Evolutionary conservation across 2,329 filamentous ascomycete genomes (phyloP).

Genomic region (Pseudogymnoascus sp.): DNA sequence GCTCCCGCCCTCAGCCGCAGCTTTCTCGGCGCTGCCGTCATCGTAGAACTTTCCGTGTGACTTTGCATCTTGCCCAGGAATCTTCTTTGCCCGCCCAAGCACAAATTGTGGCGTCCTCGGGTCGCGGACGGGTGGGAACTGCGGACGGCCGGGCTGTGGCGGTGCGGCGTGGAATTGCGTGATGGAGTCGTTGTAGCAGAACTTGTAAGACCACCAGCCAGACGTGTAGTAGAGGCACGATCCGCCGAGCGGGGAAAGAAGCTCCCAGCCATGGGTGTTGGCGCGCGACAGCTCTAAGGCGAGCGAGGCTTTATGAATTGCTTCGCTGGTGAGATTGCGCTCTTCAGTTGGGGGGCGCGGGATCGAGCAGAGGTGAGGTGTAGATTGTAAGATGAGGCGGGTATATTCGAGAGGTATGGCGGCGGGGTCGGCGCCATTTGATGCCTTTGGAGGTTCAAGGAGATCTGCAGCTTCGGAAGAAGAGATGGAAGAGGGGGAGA

Average conservation of each 20-base stretch:
- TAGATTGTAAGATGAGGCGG: slow-evolving; percentile 10
- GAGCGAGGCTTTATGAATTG: slow-evolving; percentile 49
- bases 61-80: slow-evolving; percentile 21
- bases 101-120: slow-evolving; percentile 55
- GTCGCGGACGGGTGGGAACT: slow-evolving; percentile 61
- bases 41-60: slow-evolving; percentile 14
- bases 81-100: slow-evolving; percentile 47
- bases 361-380: slow-evolving; percentile 52
- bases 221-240: slow-evolving; percentile 64
- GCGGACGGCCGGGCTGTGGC: slow-evolving; percentile 50
- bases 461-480: slow-evolving; percentile 48
- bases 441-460: neutral
- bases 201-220: slow-evolving; percentile 71
- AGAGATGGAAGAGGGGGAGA: slow-evolving; percentile 53
- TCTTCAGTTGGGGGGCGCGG: slow-evolving; percentile 45
- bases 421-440: slow-evolving; percentile 5
- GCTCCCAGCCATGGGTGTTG: slow-evolving; percentile 59
- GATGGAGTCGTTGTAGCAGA: slow-evolving; percentile 62
- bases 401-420: neutral
- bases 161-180: slow-evolving; percentile 67
- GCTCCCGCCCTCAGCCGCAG: neutral
- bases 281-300: slow-evolving; percentile 61
- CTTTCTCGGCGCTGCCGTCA: slow-evolving; percentile 25
- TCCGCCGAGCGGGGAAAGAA: slow-evolving; percentile 60
- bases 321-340: slow-evolving; percentile 42